Conservation (phyloP, 2,329 filamentous ascomycete species). For the Hypocreales sp. region DNA sequence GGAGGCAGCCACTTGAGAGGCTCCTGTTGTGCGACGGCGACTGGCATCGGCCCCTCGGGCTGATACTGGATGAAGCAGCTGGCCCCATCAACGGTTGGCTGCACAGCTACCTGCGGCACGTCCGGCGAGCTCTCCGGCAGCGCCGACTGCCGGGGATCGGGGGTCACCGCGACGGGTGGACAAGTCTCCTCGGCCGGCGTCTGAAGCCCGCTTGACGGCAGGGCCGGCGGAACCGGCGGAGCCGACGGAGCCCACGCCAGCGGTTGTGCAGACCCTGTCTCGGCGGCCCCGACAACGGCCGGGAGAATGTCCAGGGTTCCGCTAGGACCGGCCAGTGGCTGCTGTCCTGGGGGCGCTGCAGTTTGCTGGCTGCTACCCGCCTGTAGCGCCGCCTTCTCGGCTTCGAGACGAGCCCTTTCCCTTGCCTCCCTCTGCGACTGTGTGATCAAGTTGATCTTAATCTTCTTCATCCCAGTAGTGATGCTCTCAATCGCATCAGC, state of each 20-base stretch:
- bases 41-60: constrained; percentile 33
- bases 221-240: constrained; percentile 8
- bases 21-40: constrained; percentile 19
- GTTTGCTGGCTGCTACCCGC: neutral
- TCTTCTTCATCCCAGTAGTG: constrained; percentile 43
- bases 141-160: constrained; percentile 8
- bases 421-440: constrained; percentile 41
- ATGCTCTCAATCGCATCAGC: constrained; percentile 35
- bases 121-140: constrained; percentile 15
- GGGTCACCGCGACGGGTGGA: constrained; percentile 7
- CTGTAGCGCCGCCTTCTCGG: constrained; percentile 8
- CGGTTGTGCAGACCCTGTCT: neutral
- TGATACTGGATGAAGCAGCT: constrained; percentile 39
- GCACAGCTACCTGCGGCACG: constrained; percentile 11
- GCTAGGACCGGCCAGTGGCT: neutral
- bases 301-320: neutral
- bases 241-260: neutral
- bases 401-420: constrained; percentile 16
- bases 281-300: too few relatives aligned
- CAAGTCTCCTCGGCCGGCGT: constrained; percentile 10
- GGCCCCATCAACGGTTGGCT: constrained; percentile 8
- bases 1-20: constrained; percentile 36
- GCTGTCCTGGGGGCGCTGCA: neutral
- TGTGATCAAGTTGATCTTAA: constrained; percentile 46
- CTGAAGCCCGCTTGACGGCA: constrained; percentile 9